Base-by-base conservation (phyloP, 768 basidiomycete species). In the Tylopilus plumbeoviolaceoides region DNA sequence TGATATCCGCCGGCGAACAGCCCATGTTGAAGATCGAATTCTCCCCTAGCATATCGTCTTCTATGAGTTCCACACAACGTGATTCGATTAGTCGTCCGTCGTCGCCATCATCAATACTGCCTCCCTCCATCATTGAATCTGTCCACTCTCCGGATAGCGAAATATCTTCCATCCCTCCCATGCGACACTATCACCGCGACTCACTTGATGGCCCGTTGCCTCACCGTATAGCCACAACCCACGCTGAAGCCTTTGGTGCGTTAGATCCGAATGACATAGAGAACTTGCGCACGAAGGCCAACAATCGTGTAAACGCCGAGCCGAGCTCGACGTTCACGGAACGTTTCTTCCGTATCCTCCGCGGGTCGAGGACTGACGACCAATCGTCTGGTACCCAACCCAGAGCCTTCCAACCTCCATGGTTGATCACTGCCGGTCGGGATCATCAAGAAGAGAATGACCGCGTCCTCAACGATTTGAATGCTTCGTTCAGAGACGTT, bases 401-500 rank as follows among this genome's bases (percentile, higher is more conserved):
- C 17, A 65, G 63, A 43, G 57, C 73, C 7, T 77, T 68, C 55
- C 67, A 65, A 9, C 79, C 78, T 15, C 78, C 79, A 7, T 92
- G 89, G 90, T 69, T 90, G 48, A 76, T 75, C 35, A 75, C 87
- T 51, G 78, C 82, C 8, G 78, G 83, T 3, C 79, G 87, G 41
- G 76, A 77, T 42, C 79, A 81, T 64, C 80, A 83, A 51, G 89
- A 91, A 63, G 80, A 83, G 54, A 78, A 82, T 12, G 80, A 84
- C 60, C 78, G 81, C 45, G 81, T 85, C 25, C 81, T 89, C 48
- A 78, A 80, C 50, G 85, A 83, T 57, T 69, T 92, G 25, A 84
- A 84, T 55, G 78, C 78, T 54, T 89, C 87, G 4, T 91, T 92
- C 73, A 82, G 83, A 66, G 87, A 87, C 48, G 89, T 91, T 23